phyloP scores from a whole-genome alignment of 2,329 filamentous ascomycete genomes.

The Akanthomyces uredinophilus region DNA sequence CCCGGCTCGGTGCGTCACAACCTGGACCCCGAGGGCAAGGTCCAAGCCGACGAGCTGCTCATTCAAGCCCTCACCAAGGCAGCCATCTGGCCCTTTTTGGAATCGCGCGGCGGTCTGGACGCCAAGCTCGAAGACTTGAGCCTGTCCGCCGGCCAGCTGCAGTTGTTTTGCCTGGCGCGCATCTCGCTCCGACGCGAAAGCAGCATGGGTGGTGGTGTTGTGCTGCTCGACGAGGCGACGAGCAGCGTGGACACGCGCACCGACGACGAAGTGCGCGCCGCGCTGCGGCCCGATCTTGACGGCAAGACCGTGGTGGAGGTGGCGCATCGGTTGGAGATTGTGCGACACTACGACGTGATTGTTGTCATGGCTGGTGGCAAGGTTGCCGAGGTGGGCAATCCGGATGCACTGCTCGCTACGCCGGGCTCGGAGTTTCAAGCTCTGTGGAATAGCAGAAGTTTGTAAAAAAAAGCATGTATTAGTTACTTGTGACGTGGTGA shows the following conservation, averaged over 20 bases:
- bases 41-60: constrained; percentile 33
- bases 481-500: no score
- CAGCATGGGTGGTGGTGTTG: constrained; percentile 21
- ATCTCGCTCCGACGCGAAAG: constrained; percentile 32
- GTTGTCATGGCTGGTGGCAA: constrained; percentile 25
- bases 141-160: constrained; percentile 40
- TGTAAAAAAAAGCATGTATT: not conserved
- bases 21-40: constrained; percentile 35
- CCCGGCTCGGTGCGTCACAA: constrained; percentile 43
- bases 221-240: constrained; percentile 29
- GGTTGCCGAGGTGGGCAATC: constrained; percentile 24
- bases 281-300: constrained; percentile 20
- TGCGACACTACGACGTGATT: constrained; percentile 24
- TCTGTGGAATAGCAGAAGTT: constrained; percentile 19
- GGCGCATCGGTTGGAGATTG: constrained; percentile 25
- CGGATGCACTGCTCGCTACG: constrained; percentile 21
- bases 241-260: constrained; percentile 28
- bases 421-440: constrained; percentile 20
- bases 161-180: constrained; percentile 44
- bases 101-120: constrained; percentile 33
- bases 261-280: constrained; percentile 22
- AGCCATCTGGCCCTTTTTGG: constrained; percentile 35
- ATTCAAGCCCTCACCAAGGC: constrained; percentile 39
- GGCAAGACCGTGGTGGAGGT: constrained; percentile 27
- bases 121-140: constrained; percentile 27